Base-by-base conservation (phyloP, 257 asterid genomes). In the Fraxinus cuspidata region DNA sequence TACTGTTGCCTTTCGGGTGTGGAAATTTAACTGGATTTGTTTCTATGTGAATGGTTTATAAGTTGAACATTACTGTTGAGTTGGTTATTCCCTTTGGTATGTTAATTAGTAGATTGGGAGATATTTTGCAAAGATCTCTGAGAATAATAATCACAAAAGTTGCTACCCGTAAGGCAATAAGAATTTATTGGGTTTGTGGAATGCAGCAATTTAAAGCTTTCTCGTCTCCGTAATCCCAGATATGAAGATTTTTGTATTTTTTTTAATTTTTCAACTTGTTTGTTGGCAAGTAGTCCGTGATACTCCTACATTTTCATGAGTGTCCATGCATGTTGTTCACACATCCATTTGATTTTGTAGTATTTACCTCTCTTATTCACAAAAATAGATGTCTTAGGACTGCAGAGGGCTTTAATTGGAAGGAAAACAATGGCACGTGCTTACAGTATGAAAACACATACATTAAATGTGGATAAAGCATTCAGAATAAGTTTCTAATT, bases 261-360 rank as follows among this genome's bases (percentile, higher is more conserved):
- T 67, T 56, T 74, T 10, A 16, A 23, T 70, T 28, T 74, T 12
- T 37, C 9, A n/a, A 34, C 51, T 28, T 44, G 49, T 15, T 29
- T n/a, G 70, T 74, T 53, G 35, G 49, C 77, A 53, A 74, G 77
- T 31, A 18, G 51, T 51, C 53, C 70, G 34, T 32, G 56, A 47
- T 47, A 47, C 6, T 47, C n/a, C n/a, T 47, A 16, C 19, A 15
- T 15, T 15, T 47, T 16, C 56, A 3, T 47, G n/a, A 47, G 56
- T 13, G 7, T 47, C 56, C 56, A 47, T 47, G 21, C 58, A 47
- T 47, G 4, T 47, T 47, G 21, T 47, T 15, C 2, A 5, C 21
- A 47, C 58, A 47, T 47, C 60, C 34, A 5, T 68, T 31, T 12
- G 64, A 42, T 25, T 18, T 40, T 42, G 35, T 78, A 5, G 18